phyloP scores from a whole-genome alignment of 2,329 filamentous ascomycete genomes.

The Xylaria sp. region DNA sequence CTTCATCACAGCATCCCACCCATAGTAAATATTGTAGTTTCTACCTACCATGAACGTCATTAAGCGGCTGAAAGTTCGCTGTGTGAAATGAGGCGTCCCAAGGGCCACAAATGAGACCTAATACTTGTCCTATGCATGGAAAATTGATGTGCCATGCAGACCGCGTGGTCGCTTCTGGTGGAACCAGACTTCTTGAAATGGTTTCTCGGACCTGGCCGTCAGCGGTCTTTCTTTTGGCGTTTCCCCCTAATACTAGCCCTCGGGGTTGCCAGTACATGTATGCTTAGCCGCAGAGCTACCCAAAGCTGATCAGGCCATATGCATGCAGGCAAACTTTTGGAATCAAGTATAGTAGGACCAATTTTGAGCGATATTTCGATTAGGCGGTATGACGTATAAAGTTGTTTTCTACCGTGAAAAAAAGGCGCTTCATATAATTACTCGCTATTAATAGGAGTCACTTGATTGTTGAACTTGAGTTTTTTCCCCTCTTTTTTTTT shows the following conservation, averaged over 20 bases:
- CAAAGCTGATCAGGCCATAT: not conserved
- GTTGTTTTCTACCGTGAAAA: too few species aligned
- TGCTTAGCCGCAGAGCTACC: not conserved
- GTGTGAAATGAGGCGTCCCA: not conserved
- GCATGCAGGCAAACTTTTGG: not conserved
- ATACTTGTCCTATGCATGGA: not conserved
- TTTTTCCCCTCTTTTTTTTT: too few species aligned
- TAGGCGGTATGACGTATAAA: not conserved
- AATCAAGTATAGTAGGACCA: not conserved
- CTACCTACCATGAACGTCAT: not conserved
- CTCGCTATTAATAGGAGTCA: too few species aligned
- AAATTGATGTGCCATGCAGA: not conserved
- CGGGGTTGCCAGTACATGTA: not conserved
- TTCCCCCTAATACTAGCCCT: not conserved
- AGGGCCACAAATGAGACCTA: not conserved
- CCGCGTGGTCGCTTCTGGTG: not conserved
- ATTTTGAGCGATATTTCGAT: not conserved
- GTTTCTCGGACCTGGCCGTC: not conserved
- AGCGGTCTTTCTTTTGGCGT: not conserved
- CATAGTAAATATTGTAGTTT: not conserved
- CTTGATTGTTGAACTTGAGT: too few species aligned
- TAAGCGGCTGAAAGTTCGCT: not conserved
- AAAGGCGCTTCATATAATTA: too few species aligned
- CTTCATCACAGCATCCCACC: not conserved
- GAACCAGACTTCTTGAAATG: not conserved